Evolutionary conservation across 257 asterid species (phyloP), one percentile per base, ranked within the genome.

Genomic region (Nicotiana otophora): DNA sequence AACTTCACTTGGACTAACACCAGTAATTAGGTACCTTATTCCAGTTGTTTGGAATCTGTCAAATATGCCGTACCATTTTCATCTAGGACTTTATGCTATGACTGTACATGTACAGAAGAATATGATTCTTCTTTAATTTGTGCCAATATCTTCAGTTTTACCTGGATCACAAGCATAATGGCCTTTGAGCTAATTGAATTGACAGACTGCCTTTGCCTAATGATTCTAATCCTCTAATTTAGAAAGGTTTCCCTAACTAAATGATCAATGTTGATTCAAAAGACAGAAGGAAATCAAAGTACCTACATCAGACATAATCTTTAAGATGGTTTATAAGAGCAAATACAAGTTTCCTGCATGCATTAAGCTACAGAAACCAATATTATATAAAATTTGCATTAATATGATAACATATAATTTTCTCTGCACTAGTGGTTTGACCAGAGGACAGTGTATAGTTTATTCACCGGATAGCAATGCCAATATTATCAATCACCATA

Each of bases 41-140:
- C 87, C 53, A 75, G 17, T 39, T 61, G 81, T 77, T 84, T 60
- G 87, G 90, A 81, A 88, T 86, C 81, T 74, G 74, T 72, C 10
- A 46, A 23, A 64, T 14, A 79, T 75, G 82, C 26, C 26, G 26
- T 23, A 23, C 80, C 82, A 84, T 82, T 79, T 62, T 68, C 78
- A 12, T n/a, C 42, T 46, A 12, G 17, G 79, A 84, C 85, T 10
- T 53, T 83, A 51, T 82, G 79, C 84, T 81, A 20, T 33, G 77
- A 82, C 72, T 87, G 77, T 53, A 53, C 75, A 80, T 82, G 34
- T 53, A 42, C 51, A 42, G 4, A 42, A 42, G 82, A 86, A 89
- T 86, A 48, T 34, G 83, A 89, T 88, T 86, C 92, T 86, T 81
- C 75, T 79, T 86, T 23, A 23, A 23, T 23, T 23, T 88, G 65